These are phyloP conservation scores for Paraconiothyrium sp. DNA, from an alignment of 2,329 filamentous ascomycete genomes.

Conservation along the genomic window DNA sequence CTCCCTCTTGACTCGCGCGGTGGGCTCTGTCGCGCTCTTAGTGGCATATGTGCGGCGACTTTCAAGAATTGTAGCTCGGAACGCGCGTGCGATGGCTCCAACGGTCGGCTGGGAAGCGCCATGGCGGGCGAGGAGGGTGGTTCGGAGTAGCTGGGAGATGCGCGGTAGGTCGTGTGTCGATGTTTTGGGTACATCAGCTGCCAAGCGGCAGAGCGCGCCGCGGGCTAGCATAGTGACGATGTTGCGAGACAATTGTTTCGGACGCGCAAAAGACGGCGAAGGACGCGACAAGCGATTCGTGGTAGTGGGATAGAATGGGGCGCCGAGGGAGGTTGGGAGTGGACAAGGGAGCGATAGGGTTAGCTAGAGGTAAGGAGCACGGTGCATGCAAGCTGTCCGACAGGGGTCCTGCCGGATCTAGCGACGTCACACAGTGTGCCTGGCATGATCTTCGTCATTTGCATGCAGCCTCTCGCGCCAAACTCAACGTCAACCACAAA, in stretches of 20 bases:
- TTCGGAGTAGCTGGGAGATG: constrained; percentile 42
- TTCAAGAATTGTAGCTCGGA: constrained; percentile 29
- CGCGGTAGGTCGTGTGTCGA: constrained; percentile 48
- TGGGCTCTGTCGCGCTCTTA: constrained; percentile 42
- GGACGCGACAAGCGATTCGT: constrained; percentile 27
- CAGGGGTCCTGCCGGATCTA: constrained; percentile 5
- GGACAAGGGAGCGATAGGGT: background rate
- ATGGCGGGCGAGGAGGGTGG: constrained; percentile 35
- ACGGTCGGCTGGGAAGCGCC: constrained; percentile 27
- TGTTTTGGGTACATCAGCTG: constrained; percentile 45
- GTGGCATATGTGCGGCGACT: constrained; percentile 48
- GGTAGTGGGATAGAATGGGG: constrained; percentile 23
- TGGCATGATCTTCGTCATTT: background rate
- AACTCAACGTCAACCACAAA: too few relatives aligned
- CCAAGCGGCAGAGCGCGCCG: constrained; percentile 48
- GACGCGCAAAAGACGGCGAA: constrained; percentile 22
- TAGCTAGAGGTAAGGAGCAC: constrained; percentile 8
- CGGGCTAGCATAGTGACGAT: constrained; percentile 46
- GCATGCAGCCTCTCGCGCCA: too few relatives aligned
- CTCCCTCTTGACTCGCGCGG: constrained; percentile 40
- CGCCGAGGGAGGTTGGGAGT: constrained; percentile 17
- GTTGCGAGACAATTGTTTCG: constrained; percentile 12
- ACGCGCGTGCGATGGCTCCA: constrained; percentile 36
- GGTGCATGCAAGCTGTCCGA: constrained; percentile 1
- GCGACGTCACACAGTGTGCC: constrained; percentile 17